Base-by-base conservation (phyloP, 768 basidiomycete species). In the Leccinum broughii region DNA sequence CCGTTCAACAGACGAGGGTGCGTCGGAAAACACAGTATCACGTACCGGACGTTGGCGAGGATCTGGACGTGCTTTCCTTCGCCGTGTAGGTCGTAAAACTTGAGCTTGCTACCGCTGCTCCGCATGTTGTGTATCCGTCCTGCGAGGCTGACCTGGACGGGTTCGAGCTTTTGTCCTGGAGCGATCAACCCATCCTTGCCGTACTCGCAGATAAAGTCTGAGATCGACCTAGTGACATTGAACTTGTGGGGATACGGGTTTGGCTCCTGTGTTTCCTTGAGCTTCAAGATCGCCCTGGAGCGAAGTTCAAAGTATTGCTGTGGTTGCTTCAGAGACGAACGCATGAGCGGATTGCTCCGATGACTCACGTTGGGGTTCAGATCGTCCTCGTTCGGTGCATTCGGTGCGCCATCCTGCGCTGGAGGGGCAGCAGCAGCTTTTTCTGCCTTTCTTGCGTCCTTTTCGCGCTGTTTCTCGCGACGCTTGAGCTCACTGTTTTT, bases 201-300 rank as follows among this genome's bases (percentile, higher is more conserved):
- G 68, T 92, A 98, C 57, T 82, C 76, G 5, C 80, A 73, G 73
- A 98, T 83, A 77, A 88, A 99, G 5, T 77, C 70, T 3, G 85
- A 77, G 70, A 99, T 80, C 8, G 92, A 93, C 62, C 76, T 80
- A 58, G 88, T 80, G 22, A 98, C 95, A 66, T 96, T 75, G 78
- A 99, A 99, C 85, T 99, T 99, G 88, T 99, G 97, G 7, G 97
- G 97, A 79, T 98, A 99, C 2, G 97, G 97, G 73, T 95, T 91
- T 2, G 95, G 96, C 7, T 83, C 75, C 73, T 90, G 89, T 30
- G 91, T 90, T 71, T 88, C 82, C 76, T 92, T 89, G 63, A 99
- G 85, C 66, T 87, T 85, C 63, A 87, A 84, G 68, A 99, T 94
- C 67, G 92, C 87, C 52, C 93, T 86, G 30, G 90, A 93, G 66